A percentile compares a stretch with the other conserved stretches of the same genome.
Evolutionary conservation across 768 basidiomycete species (phyloP).

Genomic region (Leucosporidium creatinivorum): DNA sequence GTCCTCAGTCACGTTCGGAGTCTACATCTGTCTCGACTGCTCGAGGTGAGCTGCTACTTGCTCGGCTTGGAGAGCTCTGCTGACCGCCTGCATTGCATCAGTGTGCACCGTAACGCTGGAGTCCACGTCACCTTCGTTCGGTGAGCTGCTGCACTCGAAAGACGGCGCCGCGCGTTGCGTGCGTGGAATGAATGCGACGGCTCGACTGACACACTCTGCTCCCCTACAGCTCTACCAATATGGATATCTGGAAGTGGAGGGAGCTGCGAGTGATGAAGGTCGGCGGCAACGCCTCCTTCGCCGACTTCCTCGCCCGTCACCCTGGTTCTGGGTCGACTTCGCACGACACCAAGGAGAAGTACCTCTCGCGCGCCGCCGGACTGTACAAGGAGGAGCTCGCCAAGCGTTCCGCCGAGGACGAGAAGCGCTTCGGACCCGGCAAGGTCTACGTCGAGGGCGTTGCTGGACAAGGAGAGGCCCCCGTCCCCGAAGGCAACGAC

Average conservation of each 20-base stretch:
- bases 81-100: too few relatives aligned
- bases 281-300: constrained; percentile 79
- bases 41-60: constrained; percentile 49
- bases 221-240: constrained; percentile 72
- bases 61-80: too few relatives aligned
- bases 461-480: not conserved
- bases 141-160: constrained; percentile 47
- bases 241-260: constrained; percentile 83
- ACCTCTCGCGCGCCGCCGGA: constrained; percentile 71
- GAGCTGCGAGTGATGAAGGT: constrained; percentile 96
- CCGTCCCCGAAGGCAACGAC: constrained; percentile 42
- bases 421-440: constrained; percentile 27
- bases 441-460: constrained; percentile 26
- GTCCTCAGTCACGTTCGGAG: constrained; percentile 91
- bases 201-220: constrained; percentile 43
- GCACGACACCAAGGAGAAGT: constrained; percentile 78
- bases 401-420: constrained; percentile 69
- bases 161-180: too few relatives aligned
- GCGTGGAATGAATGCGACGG: not conserved
- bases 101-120: constrained; percentile 86
- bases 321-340: constrained; percentile 52
- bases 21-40: constrained; percentile 97
- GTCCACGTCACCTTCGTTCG: constrained; percentile 96
- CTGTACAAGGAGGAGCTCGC: constrained; percentile 88
- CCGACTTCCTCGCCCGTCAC: constrained; percentile 82